phyloP scores from a whole-genome alignment of 345 rosid species.

The Eucalyptus pauciflora region DNA sequence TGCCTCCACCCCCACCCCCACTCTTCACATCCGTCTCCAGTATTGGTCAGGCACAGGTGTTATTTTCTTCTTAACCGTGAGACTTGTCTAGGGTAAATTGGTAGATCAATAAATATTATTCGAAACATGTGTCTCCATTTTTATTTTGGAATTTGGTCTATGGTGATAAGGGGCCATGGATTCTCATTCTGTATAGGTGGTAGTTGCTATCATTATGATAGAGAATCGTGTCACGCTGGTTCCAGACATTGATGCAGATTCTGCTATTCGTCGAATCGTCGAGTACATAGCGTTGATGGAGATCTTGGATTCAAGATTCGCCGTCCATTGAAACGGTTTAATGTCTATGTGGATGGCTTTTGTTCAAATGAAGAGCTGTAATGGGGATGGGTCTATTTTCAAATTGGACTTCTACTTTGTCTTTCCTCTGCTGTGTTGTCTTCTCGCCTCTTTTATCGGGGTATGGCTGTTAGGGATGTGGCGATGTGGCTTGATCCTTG shows the following conservation, averaged over 20 bases:
- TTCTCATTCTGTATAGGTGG: background rate
- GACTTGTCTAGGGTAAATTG: background rate
- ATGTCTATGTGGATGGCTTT: background rate
- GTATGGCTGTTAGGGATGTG: background rate
- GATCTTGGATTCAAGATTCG: background rate
- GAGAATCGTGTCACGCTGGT: background rate
- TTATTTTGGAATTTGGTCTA: background rate
- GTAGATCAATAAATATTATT: background rate
- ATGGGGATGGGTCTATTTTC: background rate
- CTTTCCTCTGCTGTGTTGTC: background rate
- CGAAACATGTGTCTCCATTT: background rate
- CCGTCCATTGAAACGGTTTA: background rate
- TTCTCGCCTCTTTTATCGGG: background rate
- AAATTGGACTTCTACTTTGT: background rate
- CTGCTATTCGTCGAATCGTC: background rate
- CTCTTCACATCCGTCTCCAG: background rate
- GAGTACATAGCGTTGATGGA: background rate
- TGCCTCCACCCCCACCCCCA: background rate
- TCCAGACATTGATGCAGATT: background rate
- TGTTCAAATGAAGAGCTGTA: background rate
- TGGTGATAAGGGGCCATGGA: background rate
- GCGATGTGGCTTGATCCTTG: background rate
- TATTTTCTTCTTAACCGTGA: background rate
- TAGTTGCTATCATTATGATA: background rate
- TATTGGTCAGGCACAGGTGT: background rate